Evolutionary conservation across 331 rosid genomes (phyloP), one percentile per base, ranked within the genome.

Genomic region (Telfairia occidentalis): DNA sequence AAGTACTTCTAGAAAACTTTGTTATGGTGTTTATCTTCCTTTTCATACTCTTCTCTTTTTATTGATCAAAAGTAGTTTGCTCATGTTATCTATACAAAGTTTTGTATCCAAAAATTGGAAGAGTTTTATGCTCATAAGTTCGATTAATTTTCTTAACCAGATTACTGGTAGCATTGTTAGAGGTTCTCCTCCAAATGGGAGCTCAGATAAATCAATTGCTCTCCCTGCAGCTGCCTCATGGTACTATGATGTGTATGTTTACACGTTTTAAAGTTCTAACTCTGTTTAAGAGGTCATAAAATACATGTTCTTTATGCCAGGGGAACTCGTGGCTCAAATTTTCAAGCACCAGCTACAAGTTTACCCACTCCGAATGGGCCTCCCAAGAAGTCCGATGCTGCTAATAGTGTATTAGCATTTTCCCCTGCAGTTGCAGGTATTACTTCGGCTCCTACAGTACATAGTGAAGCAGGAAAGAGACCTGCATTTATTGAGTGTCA

Each of bases 191-290:
- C 89, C 98, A 60, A 84, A 86, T 81, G 96, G 86, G 79, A 83
- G 79, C 76, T 73, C 88, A 71, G 87, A 81, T 66, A 87, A 83
- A 71, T 82, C 88, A 74, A 19, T 86, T 12, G 80, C 82, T 50
- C 96, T 95, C 38, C 88, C 97, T 40, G 85, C 93, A 32, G 88
- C 92, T 42, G 83, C 99, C 71, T 87, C 97, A 55, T 87, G 98
- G 97, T 92, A 86, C 66, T 78, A 72, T 23, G 45, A 65, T 73
- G 32, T 73, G 55, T 52, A 48, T 38, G 78, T 46, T 81, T 63
- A 57, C 28, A 7, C 78, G 29, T 48, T 38, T 80, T 69, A 6
- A 43, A 69, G 37, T 67, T 26, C 74, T 26, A 24, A 8, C 28
- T 48, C 42, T 77, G 77, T 65, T 55, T 74, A 55, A 55, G 63